phyloP scores from a whole-genome alignment of 805 yeast genomes.

The Candida suzukii region DNA sequence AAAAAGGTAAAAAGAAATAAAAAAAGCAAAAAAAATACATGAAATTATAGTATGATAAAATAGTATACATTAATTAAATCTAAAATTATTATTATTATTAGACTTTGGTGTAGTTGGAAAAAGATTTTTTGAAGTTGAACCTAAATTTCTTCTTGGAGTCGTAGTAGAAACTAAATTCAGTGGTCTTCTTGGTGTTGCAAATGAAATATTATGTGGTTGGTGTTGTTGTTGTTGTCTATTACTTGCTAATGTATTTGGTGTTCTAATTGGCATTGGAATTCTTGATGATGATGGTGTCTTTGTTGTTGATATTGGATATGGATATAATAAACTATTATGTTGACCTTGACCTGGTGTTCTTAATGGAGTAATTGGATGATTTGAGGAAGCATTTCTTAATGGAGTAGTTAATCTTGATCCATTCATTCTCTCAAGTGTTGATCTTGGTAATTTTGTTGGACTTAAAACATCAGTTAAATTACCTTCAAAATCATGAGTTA shows the following conservation, averaged over 20 bases:
- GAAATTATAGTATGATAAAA: too few relatives aligned
- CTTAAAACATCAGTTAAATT: constrained; percentile 3
- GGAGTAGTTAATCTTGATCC: constrained; percentile 1
- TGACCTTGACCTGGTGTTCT: background rate
- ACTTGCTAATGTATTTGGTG: background rate
- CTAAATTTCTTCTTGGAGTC: background rate
- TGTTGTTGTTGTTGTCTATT: too few relatives aligned
- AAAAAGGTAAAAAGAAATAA: too few relatives aligned
- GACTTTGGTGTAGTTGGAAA: background rate
- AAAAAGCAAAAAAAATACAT: too few relatives aligned
- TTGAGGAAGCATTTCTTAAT: background rate
- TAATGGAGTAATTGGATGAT: background rate
- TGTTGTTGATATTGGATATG: background rate
- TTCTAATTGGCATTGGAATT: background rate
- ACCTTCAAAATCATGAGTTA: constrained; percentile 37
- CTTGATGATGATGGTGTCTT: background rate
- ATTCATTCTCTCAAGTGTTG: constrained; percentile 1
- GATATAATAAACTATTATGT: background rate
- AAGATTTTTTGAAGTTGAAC: background rate
- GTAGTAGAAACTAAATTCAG: background rate
- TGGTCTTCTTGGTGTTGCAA: background rate
- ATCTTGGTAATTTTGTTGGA: constrained; percentile 3
- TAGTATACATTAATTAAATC: background rate
- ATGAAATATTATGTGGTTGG: background rate
- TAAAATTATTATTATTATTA: background rate